Base-by-base conservation (phyloP, 2,329 filamentous ascomycete genomes). In the Fusarium sp. region DNA sequence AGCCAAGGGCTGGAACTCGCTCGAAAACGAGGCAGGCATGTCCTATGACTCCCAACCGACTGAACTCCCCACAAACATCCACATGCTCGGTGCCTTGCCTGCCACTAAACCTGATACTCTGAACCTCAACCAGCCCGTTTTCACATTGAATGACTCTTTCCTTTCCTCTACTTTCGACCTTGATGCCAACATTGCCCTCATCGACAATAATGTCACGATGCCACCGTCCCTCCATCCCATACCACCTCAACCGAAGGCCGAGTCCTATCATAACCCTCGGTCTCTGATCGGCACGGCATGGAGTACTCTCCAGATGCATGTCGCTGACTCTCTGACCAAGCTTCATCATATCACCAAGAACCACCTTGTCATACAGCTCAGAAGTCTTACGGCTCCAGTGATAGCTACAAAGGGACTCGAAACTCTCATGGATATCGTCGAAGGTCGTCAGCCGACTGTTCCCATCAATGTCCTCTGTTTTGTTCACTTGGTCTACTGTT, bases 401-500 rank as follows among this genome's bases (percentile, higher is more conserved):
- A 80, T 89, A 42, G 83, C 83, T 10, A 71, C 78, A 5, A 81
- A 71, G 11, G 88, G 87, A 13, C 79, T 89, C 6, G 73, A 81
- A 23, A 79, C 82, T 10, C 79, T 89, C 25, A 81, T 78, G 12
- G 77, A 76, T 16, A 79, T 87, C 9, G 71, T 88, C 1, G 78
- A 82, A 28, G 85, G 84, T 6, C 74, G 75, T n/a, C 77, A 79
- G 11, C 78, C 81, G 1, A 75, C 79, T 6, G 82, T 84, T 2
- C 81, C 87, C 8, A 73, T 86, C 33, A 82, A 86, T 33, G 82
- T 84, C 5, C 74, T 89, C 4, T 89, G 86, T 75, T 86, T 89
- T 67, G 76, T 88, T 37, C 87, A 89, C 62, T 70, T 89, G 25
- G 80, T 86, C 30, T 88, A 88, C 70, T 85, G 86, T 18, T 82